These are phyloP conservation scores for Crassisporium funariophilum DNA, from an alignment of 768 basidiomycete species.

Conservation along the genomic window DNA sequence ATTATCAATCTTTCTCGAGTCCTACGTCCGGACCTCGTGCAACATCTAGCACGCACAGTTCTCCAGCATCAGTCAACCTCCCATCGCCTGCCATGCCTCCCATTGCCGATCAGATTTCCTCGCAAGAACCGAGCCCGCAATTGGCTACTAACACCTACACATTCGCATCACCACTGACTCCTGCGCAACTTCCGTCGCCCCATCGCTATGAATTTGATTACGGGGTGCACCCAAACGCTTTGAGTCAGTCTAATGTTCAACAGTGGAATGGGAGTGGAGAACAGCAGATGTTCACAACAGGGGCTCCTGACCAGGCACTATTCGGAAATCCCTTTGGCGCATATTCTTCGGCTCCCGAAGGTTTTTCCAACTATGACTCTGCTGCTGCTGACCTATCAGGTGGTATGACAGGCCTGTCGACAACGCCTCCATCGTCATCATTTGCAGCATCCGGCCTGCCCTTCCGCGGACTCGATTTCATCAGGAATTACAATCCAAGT, in stretches of 20 bases:
- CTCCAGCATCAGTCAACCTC: slow-evolving; percentile 70
- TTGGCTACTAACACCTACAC: slow-evolving; percentile 47
- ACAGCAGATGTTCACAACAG: slow-evolving; percentile 33
- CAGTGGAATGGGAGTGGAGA: slow-evolving; percentile 48
- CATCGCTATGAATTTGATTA: slow-evolving; percentile 62
- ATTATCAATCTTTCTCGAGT: slow-evolving; percentile 59
- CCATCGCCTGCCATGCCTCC: slow-evolving; percentile 70
- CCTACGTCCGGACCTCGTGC: slow-evolving; percentile 44
- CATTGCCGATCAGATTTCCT: slow-evolving; percentile 15
- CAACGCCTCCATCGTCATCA: slow-evolving; percentile 63
- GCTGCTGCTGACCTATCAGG: slow-evolving; percentile 38
- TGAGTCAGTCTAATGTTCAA: slow-evolving; percentile 39
- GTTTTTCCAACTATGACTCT: slow-evolving; percentile 40
- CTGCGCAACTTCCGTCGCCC: slow-evolving; percentile 53
- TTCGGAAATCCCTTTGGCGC: slow-evolving; percentile 48
- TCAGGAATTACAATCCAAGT: slow-evolving; percentile 72
- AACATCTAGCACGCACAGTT: slow-evolving; percentile 66
- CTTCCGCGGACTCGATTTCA: slow-evolving; percentile 82
- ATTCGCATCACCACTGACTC: slow-evolving; percentile 51
- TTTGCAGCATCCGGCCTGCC: slow-evolving; percentile 78
- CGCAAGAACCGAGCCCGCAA: slow-evolving; percentile 54
- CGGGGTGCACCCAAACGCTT: slow-evolving; percentile 40
- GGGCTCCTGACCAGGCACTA: slow-evolving; percentile 42
- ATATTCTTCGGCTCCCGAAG: slow-evolving; percentile 44
- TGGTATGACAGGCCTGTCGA: slow-evolving; percentile 47